Evolutionary conservation across 495 filamentous ascomycete genomes (phyloP), one percentile per base, ranked within the genome.

Genomic region (Penicillium herquei): DNA sequence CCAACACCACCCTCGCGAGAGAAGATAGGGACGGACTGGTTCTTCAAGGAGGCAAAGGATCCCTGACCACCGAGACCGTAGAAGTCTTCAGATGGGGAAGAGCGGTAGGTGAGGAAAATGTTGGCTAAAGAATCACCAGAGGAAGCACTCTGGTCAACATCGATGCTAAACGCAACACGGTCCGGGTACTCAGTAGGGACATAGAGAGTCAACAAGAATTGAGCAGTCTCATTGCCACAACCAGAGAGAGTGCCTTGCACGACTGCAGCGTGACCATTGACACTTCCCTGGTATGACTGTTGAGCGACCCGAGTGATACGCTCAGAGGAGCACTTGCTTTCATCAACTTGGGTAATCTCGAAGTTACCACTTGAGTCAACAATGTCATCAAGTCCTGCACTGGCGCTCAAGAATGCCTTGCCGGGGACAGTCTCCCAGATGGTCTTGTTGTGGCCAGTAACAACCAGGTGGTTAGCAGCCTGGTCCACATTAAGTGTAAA

Each of bases 1-100:
- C 66, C 63, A 17, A 68, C 66, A 26, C 66, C 66, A 39, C 63
- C 59, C 37, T 68, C 65, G 7, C 65, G 57, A 0, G 63, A 66
- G 47, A 68, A 68, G 31, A 69, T 64, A 1, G 66, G 63, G 12
- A 66, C 58, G 0, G 66, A 56, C 31, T 64, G 63, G 39, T 66
- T 69, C 34, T 69, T 69, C 55, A 69, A 47, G 0, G 66, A 69
- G 0, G 66, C 63, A 18, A 66, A 69, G 13, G 66, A 69, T 2
- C 52, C 66, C 45, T 69, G 66, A 6, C 46, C 63, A 47, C 66
- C 66, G 6, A 69, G 41, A 16, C 66, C 66, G 39, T 69, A 69
- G 49, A 69, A 64, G 35, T 69, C 60, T 30, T 69, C 66, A 3
- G 56, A 58, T 3, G 57, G 31, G 0, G 57, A 61, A 8, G 64